Evolutionary conservation across 75 land plant genomes (phyloP).

Genomic region (Ceratopteris richardii): DNA sequence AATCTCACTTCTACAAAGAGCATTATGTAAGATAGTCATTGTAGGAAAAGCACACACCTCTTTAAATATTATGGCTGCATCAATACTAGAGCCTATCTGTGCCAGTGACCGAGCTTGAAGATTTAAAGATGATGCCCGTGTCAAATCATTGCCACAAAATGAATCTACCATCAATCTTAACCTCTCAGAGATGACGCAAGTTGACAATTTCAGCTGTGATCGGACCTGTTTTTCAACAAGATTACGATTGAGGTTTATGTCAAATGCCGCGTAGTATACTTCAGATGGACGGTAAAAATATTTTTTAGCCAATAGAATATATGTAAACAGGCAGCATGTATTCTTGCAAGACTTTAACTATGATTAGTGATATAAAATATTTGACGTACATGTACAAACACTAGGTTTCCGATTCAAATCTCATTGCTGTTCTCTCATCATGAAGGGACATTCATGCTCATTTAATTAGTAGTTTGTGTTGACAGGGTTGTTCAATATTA

Average conservation of each 20-base stretch:
- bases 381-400: too few species aligned
- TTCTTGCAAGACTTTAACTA: background rate
- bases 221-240: constrained; percentile 33
- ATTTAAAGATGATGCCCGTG: constrained; percentile 11
- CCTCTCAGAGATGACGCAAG: constrained; percentile 33
- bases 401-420: too few species aligned
- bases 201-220: constrained; percentile 20
- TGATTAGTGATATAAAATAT: too few species aligned
- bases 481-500: too few species aligned
- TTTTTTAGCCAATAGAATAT: too few species aligned
- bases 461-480: too few species aligned
- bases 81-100: constrained; percentile 19
- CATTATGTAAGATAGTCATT: too few species aligned
- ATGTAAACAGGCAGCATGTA: background rate
- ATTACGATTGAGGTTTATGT: background rate
- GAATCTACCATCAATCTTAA: constrained; percentile 34
- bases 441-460: too few species aligned
- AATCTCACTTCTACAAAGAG: too few species aligned
- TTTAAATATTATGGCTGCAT: constrained; percentile 20
- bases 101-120: constrained; percentile 35
- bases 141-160: constrained; percentile 29
- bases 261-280: background rate
- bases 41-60: too few species aligned
- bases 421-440: too few species aligned
- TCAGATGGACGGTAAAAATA: background rate